Conservation (phyloP, 2,329 filamentous ascomycete species). For the Paramyrothecium roridum region DNA sequence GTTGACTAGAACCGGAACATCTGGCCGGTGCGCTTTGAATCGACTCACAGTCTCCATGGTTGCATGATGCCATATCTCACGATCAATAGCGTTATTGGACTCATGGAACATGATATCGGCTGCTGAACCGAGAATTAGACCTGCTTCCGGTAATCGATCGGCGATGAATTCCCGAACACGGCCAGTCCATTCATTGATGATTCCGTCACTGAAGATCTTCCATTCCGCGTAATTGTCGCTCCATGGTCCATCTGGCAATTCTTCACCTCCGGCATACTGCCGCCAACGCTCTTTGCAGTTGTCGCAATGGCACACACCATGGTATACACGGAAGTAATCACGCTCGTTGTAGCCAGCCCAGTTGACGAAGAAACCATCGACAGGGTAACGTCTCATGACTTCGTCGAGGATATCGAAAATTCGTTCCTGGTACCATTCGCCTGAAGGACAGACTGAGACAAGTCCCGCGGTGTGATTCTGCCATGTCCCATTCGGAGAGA, state of each 20-base stretch:
- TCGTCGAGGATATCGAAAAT: slow-evolving; percentile 11
- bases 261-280: slow-evolving; percentile 5
- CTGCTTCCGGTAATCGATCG: slow-evolving; percentile 7
- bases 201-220: slow-evolving; percentile 7
- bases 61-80: slow-evolving; percentile 10
- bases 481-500: slow-evolving; percentile 8
- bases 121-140: slow-evolving; percentile 8
- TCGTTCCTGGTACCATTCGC: slow-evolving; percentile 11
- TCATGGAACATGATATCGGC: slow-evolving; percentile 12
- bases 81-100: slow-evolving; percentile 11
- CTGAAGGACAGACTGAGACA: slow-evolving; percentile 11
- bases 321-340: slow-evolving; percentile 11
- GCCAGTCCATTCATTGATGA: slow-evolving; percentile 10
- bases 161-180: slow-evolving; percentile 9
- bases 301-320: slow-evolving; percentile 12
- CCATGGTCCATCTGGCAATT: slow-evolving; percentile 6
- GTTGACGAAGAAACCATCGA: slow-evolving; percentile 16
- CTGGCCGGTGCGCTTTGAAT: slow-evolving; percentile 6
- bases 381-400: slow-evolving; percentile 8
- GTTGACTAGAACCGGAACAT: slow-evolving; percentile 10
- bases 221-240: slow-evolving; percentile 8
- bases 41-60: slow-evolving; percentile 9
- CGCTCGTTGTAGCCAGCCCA: slow-evolving; percentile 12
- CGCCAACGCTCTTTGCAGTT: slow-evolving; percentile 8
- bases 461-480: slow-evolving; percentile 10